Evolutionary conservation across 148 eudicot species (phyloP).

Genomic region (Fagopyrum homotropicum): DNA sequence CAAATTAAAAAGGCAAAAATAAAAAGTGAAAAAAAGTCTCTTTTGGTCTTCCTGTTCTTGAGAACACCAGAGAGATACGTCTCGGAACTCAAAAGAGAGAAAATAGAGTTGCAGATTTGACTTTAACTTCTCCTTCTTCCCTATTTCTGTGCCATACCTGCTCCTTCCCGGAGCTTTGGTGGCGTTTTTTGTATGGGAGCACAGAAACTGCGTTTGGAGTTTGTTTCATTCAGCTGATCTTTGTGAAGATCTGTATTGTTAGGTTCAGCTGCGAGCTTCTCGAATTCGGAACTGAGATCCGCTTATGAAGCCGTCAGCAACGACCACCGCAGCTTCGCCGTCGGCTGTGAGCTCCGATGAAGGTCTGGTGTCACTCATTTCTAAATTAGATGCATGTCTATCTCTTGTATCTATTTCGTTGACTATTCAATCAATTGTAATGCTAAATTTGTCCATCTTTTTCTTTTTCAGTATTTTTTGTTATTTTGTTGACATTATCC

Average conservation of each 20-base stretch:
- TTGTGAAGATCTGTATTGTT: not conserved
- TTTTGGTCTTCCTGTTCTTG: not conserved
- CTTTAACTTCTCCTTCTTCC: constrained; percentile 19
- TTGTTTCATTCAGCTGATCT: not conserved
- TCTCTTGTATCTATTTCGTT: not conserved
- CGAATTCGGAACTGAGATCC: constrained; percentile 3
- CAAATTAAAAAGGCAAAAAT: not conserved
- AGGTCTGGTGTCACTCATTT: constrained; percentile 35
- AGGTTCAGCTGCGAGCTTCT: not conserved
- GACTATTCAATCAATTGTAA: not conserved
- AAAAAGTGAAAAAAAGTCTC: not conserved
- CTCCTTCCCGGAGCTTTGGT: not conserved
- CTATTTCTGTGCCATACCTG: not conserved
- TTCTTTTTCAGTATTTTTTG: not conserved
- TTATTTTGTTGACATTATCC: not conserved
- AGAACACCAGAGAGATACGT: not conserved
- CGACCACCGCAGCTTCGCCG: constrained; percentile 34
- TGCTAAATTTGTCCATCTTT: not conserved
- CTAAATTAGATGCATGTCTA: not conserved
- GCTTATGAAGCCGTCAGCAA: constrained; percentile 41
- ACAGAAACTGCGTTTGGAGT: not conserved
- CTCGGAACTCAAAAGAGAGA: constrained; percentile 1
- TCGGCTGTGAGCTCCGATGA: constrained; percentile 31
- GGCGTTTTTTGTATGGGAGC: not conserved
- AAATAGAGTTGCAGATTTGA: constrained; percentile 1